Evolutionary conservation across 73 alveolate genomes (phyloP), one percentile per base, ranked within the genome.

Genomic region (Halteria grandinella): DNA sequence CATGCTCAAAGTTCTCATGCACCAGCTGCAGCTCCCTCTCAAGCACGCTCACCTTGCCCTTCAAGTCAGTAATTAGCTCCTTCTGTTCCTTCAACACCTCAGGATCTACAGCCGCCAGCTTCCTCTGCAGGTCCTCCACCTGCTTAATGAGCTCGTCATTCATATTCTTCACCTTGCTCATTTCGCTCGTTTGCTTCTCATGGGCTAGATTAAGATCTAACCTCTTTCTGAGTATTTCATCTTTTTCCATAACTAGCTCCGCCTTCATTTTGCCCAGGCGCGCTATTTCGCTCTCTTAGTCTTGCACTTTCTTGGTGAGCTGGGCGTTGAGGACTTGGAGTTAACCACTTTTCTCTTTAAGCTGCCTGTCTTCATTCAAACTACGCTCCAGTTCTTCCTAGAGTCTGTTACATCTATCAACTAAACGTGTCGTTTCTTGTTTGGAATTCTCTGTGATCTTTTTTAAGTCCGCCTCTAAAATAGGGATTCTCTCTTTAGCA

Each of bases 201-300:
- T 66, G 69, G n/a, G 23, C 7, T 4, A 66, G 69, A 21, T 25
- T 44, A 36, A 0, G 14, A 50, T 66, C 80, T 21, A 43, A 27
- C 33, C 50, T 66, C 14, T 66, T 37, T 47, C 80, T 23, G 36
- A 66, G 6, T 7, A 44, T 25, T 14, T 47, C 28, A 17, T 66
- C 80, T 31, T 66, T 66, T 47, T 66, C 80, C 33, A 45, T 66
- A 14, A 66, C 10, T 20, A 66, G 18, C 52, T 66, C 80, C 4
- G 36, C 10, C 29, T 57, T 66, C 15, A 66, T 66, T 34, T 66
- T 66, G 32, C 66, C 47, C 7, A 66, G 21, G 39, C 47, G 43
- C 3, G 47, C 32, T 2, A 66, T n/a, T 15, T 66, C 80, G 1
- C 40, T 32, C 23, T 66, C 80, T 44, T 44, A 25, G 29, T 66